Evolutionary conservation across 2,329 filamentous ascomycete genomes (phyloP), one percentile per base, ranked within the genome.

Genomic region (Xylaria sp.): DNA sequence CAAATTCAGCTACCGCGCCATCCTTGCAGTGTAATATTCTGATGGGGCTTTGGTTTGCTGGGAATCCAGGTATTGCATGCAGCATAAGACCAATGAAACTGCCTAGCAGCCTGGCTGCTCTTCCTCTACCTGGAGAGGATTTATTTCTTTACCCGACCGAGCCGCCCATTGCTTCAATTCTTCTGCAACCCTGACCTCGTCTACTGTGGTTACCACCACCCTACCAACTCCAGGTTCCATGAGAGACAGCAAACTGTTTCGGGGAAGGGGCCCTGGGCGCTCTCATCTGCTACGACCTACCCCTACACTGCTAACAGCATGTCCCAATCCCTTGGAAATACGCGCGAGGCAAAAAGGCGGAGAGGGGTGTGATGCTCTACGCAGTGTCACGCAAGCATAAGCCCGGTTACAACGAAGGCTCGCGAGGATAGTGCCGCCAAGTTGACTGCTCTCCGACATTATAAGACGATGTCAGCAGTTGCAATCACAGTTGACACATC

Each of bases 101-200:
- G 23, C 60, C 62, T 62, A 59, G 63, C 64, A 63, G 57, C 53
- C 57, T 58, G 40, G 54, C 65, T 66, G 52, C 64, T 65, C 31
- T 38, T 62, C 60, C 63, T 66, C 63, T 62, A 33, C 43, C 25
- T 51, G 23, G 49, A 55, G 56, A 59, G 54, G 53, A 62, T 54
- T 64, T 58, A 64, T 64, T 64, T 48, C 60, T 65, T 64, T 71
- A 71, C 65, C 69, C 70, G 70, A 68, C 59, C 54, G 40, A 56
- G 47, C n/a, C 46, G 44, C 46, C 54, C 38, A 57, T 40, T 43
- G 33, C 48, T 52, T 53, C 58, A 56, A 64, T 60, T 60, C 58
- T 56, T 44, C 63, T 61, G 35, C 21, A 35, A 54, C 19, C 48
- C 35, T 54, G 19, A 62, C 57, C 48, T 58, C 29, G 33, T 37